Conservation (phyloP, 2,329 filamentous ascomycete species). For the Amylocarpus encephaloides region DNA sequence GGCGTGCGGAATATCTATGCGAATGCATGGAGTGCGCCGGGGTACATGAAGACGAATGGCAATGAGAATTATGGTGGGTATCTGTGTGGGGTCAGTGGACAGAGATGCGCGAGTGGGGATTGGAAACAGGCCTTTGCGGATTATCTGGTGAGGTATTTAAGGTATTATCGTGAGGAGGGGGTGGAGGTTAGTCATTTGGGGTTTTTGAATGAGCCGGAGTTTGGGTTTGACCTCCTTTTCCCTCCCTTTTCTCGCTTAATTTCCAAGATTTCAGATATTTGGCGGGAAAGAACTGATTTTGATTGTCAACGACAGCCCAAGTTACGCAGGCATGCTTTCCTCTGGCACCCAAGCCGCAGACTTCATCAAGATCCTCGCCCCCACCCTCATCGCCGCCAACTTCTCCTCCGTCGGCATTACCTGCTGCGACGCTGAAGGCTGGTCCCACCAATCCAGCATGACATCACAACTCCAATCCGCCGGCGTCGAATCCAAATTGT, state of each 20-base stretch:
- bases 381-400: constrained; percentile 33
- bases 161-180: constrained; percentile 36
- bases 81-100: constrained; percentile 39
- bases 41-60: constrained; percentile 46
- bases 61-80: constrained; percentile 39
- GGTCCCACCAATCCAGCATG: constrained; percentile 34
- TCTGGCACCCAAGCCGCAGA: constrained; percentile 42
- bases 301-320: constrained; percentile 15
- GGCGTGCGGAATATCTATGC: constrained; percentile 42
- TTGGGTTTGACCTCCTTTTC: constrained; percentile 8
- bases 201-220: constrained; percentile 41
- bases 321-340: constrained; percentile 43
- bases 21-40: constrained; percentile 45
- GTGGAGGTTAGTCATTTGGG: constrained; percentile 37
- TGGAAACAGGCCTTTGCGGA: constrained; percentile 45
- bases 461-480: constrained; percentile 34
- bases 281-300: neutral
- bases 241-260: neutral
- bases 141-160: constrained; percentile 42
- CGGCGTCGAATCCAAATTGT: constrained; percentile 34
- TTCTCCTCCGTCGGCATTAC: constrained; percentile 34
- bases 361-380: constrained; percentile 41
- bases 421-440: constrained; percentile 41
- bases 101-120: constrained; percentile 37
- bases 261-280: too few relatives aligned